Conservation (phyloP, 306 rosid species). For the Vigna reflexopilosa region DNA sequence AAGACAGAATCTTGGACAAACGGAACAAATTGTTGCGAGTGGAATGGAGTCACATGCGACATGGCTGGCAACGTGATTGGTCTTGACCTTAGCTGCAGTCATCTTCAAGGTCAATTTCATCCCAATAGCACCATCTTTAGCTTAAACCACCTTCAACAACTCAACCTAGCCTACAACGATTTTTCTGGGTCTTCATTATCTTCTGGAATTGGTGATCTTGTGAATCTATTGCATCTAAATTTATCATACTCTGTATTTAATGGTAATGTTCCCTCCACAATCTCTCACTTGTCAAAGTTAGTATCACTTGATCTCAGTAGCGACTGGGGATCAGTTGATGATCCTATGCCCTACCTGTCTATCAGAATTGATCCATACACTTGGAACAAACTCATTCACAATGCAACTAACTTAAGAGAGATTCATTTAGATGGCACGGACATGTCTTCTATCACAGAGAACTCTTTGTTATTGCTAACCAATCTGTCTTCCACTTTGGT, state of each 20-base stretch:
- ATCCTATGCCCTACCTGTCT: neutral
- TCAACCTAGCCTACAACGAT: neutral
- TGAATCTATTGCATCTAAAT: conserved; percentile 25
- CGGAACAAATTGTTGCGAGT: conserved; percentile 15
- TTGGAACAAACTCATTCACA: conserved; percentile 41
- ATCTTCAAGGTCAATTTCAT: neutral
- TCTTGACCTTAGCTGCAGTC: neutral
- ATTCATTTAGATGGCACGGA: neutral
- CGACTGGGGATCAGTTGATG: neutral
- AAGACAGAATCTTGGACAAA: conserved; percentile 35
- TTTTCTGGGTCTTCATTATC: conserved; percentile 20
- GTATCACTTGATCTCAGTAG: conserved; percentile 36
- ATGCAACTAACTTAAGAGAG: conserved; percentile 32
- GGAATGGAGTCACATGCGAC: conserved; percentile 37
- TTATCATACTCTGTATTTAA: rapidly evolving
- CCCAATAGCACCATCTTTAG: neutral
- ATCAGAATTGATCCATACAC: conserved; percentile 11
- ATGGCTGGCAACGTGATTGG: conserved; percentile 26
- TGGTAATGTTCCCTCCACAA: conserved; percentile 40
- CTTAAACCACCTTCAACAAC: neutral
- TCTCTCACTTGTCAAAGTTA: conserved; percentile 48
- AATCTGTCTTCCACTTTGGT: conserved; percentile 46
- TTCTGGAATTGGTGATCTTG: conserved; percentile 31
- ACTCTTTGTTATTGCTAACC: conserved; percentile 16
- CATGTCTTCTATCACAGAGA: conserved; percentile 2